These are phyloP conservation scores for Santalum album DNA, from an alignment of 164 flowering plant genomes.

Conservation along the genomic window DNA sequence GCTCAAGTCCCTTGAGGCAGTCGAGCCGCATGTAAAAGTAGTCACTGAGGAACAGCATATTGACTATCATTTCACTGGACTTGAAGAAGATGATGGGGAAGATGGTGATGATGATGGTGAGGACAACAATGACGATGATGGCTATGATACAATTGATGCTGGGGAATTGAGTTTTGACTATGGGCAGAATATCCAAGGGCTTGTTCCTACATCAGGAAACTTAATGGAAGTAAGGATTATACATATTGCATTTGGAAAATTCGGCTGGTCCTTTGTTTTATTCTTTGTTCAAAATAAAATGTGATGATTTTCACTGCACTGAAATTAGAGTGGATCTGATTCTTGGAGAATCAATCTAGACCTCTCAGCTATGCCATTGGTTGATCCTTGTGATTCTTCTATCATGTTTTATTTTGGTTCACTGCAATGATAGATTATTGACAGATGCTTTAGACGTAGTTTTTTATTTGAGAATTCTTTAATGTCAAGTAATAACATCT, in stretches of 20 bases:
- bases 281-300: no score
- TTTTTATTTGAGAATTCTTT: no score
- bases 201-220: constrained; percentile 32
- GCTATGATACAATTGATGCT: constrained; percentile 36
- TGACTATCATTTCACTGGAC: constrained; percentile 76
- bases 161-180: constrained; percentile 83
- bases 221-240: constrained; percentile 57
- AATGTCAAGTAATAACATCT: background rate
- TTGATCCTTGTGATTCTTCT: no score
- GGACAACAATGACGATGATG: constrained; percentile 36
- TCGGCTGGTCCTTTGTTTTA: no score
- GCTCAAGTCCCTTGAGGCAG: constrained; percentile 54
- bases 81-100: constrained; percentile 48
- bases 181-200: constrained; percentile 41
- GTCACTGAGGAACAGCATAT: constrained; percentile 71
- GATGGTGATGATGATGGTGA: constrained; percentile 23
- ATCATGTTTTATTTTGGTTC: no score
- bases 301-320: no score
- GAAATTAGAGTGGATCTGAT: no score
- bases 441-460: no score
- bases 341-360: no score
- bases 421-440: no score
- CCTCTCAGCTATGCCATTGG: no score
- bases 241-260: background rate
- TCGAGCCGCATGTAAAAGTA: constrained; percentile 68